Evolutionary conservation across 345 rosid species (phyloP).

Genomic region (Schrenkiella parvula): DNA sequence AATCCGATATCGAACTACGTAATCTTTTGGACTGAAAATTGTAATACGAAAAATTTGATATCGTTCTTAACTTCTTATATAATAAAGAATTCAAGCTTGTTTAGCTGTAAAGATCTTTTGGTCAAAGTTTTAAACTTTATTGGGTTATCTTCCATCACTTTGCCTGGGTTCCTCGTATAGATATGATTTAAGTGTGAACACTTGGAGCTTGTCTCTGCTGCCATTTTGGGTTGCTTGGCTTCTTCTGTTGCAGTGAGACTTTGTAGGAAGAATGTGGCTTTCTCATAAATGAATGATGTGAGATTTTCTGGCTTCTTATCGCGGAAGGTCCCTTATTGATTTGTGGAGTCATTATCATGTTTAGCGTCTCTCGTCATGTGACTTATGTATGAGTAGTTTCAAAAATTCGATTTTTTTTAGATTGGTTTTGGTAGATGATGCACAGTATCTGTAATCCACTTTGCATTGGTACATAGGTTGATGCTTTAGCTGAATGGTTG

Average conservation of each 20-base stretch:
- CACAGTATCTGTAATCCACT: not conserved
- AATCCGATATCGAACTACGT: not conserved
- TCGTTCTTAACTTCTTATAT: not conserved
- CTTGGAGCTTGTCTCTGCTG: not conserved
- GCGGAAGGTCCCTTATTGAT: not conserved
- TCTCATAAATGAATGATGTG: not conserved
- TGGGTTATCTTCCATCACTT: not conserved
- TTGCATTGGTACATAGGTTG: not conserved
- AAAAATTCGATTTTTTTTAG: not conserved
- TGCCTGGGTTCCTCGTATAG: not conserved
- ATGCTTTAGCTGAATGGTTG: not conserved
- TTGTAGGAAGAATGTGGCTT: not conserved
- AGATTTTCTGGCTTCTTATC: not conserved
- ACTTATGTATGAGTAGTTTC: not conserved
- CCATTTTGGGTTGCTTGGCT: not conserved
- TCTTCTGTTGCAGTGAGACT: not conserved
- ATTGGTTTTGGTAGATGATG: not conserved
- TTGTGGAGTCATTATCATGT: not conserved
- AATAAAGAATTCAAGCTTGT: not conserved
- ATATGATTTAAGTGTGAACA: not conserved
- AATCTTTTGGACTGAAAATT: not conserved
- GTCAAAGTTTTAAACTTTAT: not conserved
- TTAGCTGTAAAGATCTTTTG: not conserved
- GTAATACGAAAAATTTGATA: not conserved
- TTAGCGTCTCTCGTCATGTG: not conserved